These are phyloP conservation scores for Zasmidium cellare DNA, from an alignment of 2,329 filamentous ascomycete species.

Conservation along the genomic window DNA sequence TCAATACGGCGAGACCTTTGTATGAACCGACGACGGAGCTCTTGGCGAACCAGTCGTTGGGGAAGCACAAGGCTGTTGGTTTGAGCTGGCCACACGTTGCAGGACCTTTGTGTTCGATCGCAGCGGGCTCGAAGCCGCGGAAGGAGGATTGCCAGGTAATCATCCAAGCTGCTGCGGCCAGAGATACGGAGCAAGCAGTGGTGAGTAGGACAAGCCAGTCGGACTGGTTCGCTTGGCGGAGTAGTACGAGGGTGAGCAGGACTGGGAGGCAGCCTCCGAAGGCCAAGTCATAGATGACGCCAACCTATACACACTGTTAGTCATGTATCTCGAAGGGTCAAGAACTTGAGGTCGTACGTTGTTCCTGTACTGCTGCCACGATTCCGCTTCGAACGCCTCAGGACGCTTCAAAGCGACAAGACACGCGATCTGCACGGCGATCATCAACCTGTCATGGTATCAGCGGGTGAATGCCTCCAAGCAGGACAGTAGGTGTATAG, in stretches of 20 bases:
- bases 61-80: slow-evolving; percentile 15
- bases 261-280: slow-evolving; percentile 17
- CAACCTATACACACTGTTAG: neutral
- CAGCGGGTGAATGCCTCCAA: too few species aligned
- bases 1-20: slow-evolving; percentile 12
- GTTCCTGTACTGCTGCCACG: slow-evolving; percentile 14
- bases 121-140: neutral
- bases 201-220: slow-evolving; percentile 8
- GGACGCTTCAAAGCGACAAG: slow-evolving; percentile 17
- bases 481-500: neutral
- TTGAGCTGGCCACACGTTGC: slow-evolving; percentile 2
- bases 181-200: slow-evolving; percentile 8
- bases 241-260: slow-evolving; percentile 13
- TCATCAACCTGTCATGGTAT: slow-evolving; percentile 11
- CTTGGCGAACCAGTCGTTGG: neutral
- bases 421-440: slow-evolving; percentile 19
- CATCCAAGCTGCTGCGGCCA: slow-evolving; percentile 15
- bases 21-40: slow-evolving; percentile 1
- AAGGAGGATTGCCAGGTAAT: neutral
- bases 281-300: slow-evolving; percentile 13
- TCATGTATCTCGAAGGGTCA: neutral
- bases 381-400: slow-evolving; percentile 8
- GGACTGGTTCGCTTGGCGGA: slow-evolving; percentile 9
- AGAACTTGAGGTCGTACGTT: slow-evolving; percentile 12
- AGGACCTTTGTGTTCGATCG: neutral